Percentiles rank a stretch among this genome's conserved stretches.
Conservation (phyloP, 2,329 filamentous ascomycete species). For the Neocucurbitaria cava region DNA sequence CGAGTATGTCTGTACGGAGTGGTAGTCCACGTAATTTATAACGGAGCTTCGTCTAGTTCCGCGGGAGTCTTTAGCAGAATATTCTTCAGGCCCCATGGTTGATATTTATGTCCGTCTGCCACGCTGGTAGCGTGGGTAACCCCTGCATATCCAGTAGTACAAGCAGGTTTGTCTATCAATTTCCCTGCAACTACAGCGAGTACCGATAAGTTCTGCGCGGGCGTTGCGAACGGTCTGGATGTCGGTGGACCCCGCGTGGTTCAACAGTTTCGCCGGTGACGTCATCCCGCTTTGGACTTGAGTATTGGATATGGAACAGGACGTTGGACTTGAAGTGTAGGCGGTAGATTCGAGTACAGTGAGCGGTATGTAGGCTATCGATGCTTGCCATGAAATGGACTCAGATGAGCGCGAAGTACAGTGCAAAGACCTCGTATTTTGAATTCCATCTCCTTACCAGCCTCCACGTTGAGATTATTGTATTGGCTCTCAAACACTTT, state of each 20-base stretch:
- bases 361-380: no score
- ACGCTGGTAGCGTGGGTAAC: slow-evolving; percentile 9
- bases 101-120: slow-evolving; percentile 12
- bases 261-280: slow-evolving; percentile 37
- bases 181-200: slow-evolving; percentile 14
- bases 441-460: no score
- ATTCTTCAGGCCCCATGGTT: slow-evolving; percentile 1
- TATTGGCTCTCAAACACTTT: no score
- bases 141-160: slow-evolving; percentile 3
- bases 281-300: slow-evolving; percentile 22
- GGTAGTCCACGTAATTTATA: not conserved
- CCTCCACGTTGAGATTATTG: no score
- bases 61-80: not conserved
- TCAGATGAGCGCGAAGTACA: no score
- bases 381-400: no score
- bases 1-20: not conserved
- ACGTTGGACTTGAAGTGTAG: not conserved
- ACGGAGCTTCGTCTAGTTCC: not conserved
- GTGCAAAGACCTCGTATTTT: no score
- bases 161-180: slow-evolving; percentile 28
- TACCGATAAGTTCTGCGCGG: slow-evolving; percentile 6
- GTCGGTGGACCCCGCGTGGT: slow-evolving; percentile 13
- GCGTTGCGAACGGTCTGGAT: slow-evolving; percentile 15
- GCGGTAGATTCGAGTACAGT: no score
- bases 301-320: no score